Conservation (phyloP, 2,329 filamentous ascomycete species). For the Periconia macrospinosa region DNA sequence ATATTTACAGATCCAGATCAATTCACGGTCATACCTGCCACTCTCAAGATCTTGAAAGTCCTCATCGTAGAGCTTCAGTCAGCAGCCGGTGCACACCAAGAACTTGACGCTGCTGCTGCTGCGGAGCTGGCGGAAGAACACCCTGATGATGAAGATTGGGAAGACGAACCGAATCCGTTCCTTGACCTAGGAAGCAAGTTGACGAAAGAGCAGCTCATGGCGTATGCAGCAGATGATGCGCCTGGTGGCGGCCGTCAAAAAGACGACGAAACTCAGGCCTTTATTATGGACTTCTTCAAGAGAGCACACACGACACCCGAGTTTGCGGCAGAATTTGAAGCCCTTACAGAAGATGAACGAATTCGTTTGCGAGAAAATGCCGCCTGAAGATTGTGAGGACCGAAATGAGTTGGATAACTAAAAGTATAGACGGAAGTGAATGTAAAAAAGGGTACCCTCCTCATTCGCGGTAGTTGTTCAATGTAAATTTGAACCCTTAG, state of each 20-base stretch:
- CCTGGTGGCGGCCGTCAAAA: constrained; percentile 61
- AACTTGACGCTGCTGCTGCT: constrained; percentile 61
- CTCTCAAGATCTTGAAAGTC: constrained; percentile 94
- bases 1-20: constrained; percentile 74
- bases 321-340: constrained; percentile 58
- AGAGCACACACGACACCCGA: constrained; percentile 55
- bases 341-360: constrained; percentile 58
- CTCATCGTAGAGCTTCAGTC: constrained; percentile 88
- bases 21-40: constrained; percentile 83
- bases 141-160: constrained; percentile 67
- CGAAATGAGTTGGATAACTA: background rate
- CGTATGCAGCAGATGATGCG: constrained; percentile 61
- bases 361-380: constrained; percentile 50
- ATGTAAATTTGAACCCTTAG: no score
- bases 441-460: no score
- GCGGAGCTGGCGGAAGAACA: constrained; percentile 69
- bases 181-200: constrained; percentile 69
- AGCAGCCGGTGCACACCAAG: constrained; percentile 61
- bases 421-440: no score
- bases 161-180: constrained; percentile 74
- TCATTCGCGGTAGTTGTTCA: no score
- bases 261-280: constrained; percentile 89
- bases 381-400: constrained; percentile 10
- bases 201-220: constrained; percentile 72
- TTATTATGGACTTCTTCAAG: constrained; percentile 79